phyloP scores from a whole-genome alignment of 2,329 filamentous ascomycete species.

The Fusarium robinianum region DNA sequence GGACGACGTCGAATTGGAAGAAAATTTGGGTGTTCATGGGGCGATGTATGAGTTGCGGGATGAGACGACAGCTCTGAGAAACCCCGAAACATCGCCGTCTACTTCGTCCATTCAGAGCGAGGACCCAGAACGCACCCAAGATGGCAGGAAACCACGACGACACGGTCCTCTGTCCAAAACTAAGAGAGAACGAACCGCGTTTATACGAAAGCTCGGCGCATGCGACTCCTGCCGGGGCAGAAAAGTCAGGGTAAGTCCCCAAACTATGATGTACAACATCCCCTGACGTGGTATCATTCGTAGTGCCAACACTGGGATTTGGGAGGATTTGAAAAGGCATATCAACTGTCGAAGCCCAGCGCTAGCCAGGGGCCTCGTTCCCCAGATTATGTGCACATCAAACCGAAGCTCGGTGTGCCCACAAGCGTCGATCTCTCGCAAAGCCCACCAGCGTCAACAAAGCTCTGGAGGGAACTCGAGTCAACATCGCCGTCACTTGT shows the following conservation, averaged over 20 bases:
- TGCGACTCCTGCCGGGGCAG: slow-evolving; percentile 9
- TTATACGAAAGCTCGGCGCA: slow-evolving; percentile 14
- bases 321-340: slow-evolving; percentile 12
- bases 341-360: slow-evolving; percentile 6
- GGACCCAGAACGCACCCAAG: slow-evolving; percentile 1
- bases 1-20: not conserved
- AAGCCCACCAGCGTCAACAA: not conserved
- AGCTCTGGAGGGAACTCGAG: not conserved
- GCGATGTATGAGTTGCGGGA: not conserved
- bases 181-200: slow-evolving; percentile 15
- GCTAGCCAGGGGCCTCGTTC: too few species aligned
- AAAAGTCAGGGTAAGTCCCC: slow-evolving; percentile 10
- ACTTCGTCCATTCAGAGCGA: not conserved
- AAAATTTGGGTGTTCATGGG: too few species aligned
- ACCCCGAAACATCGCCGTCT: slow-evolving; percentile 3
- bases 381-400: too few species aligned
- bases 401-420: too few species aligned
- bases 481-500: not conserved
- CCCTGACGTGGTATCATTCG: not conserved
- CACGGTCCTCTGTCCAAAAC: slow-evolving; percentile 10
- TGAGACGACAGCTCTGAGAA: slow-evolving; percentile 4
- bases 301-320: slow-evolving; percentile 18
- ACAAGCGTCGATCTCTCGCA: not conserved
- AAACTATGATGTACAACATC: not conserved
- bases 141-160: slow-evolving; percentile 3